Base-by-base conservation (phyloP, 345 rosid genomes). In the Hypericum perforatum region DNA sequence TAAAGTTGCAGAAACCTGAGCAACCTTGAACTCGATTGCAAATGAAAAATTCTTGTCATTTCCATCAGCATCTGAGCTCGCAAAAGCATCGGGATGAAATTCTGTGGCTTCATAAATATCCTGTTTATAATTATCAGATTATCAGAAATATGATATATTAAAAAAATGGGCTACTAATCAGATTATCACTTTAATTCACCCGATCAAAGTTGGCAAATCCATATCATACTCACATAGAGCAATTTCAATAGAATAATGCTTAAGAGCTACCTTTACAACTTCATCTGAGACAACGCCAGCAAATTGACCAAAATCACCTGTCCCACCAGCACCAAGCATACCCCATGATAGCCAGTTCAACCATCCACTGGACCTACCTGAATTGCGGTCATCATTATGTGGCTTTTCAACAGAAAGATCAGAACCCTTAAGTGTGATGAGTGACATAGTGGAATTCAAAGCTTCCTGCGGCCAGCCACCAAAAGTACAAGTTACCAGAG, bases 271-370 rank as follows among this genome's bases (percentile, higher is more conserved):
- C 97, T 84, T 83, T 48, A 86, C 80, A 63, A 84, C 82, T 84
- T 90, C 97, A 77, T 90, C 95, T 9, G 95, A 84, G 63, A 90
- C 78, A 44, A 84, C 80, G 51, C 97, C 97, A 64, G 95, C 86
- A 70, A 90, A 90, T 63, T 86, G 97, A 68, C 81, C 74, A 60
- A 91, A 80, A 64, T 84, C 97, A 55, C 84, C 95, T 39, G 97
- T 86, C 43, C 95, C 97, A 53, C 94, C 97, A 56, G 97, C 97
- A 70, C 97, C 95, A 60, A 86, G 97, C 97, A 90, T 90, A 55
- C 97, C 95, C 54, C 91, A 85, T 32, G 97, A 90, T 55, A 90
- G 74, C 95, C 95, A 86, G 63, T 90, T 90, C 74, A 86, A 75
- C 97, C 97, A 90, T 58, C 97, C 95, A 60, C 84, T 78, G 11